Conservation (phyloP, 2,329 filamentous ascomycete species). For the Arachnomyces sp. region DNA sequence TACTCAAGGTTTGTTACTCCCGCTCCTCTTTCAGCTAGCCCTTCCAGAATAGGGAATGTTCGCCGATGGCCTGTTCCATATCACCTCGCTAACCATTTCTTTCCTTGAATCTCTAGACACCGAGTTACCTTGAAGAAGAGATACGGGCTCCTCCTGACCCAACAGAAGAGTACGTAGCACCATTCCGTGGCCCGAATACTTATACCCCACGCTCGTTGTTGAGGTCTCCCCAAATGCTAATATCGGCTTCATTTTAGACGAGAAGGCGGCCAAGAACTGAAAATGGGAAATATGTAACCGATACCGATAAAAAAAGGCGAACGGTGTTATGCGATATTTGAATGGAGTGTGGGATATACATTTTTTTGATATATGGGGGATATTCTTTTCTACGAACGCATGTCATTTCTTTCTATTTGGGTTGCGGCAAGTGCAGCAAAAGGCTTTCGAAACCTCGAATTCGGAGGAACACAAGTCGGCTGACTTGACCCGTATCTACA, state of each 20-base stretch:
- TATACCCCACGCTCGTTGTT: constrained; percentile 9
- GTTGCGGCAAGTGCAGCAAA: background rate
- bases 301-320: constrained; percentile 18
- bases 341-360: background rate
- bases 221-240: constrained; percentile 17
- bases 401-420: constrained; percentile 9
- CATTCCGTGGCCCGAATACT: too few relatives aligned
- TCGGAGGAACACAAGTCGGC: too few relatives aligned
- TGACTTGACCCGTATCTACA: too few relatives aligned
- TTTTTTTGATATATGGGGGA: background rate
- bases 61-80: too few relatives aligned
- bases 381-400: constrained; percentile 8
- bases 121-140: constrained; percentile 91
- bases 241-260: constrained; percentile 14
- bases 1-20: constrained; percentile 59
- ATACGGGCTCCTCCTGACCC: constrained; percentile 78
- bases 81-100: too few relatives aligned
- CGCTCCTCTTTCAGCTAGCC: background rate
- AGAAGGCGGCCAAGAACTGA: constrained; percentile 25
- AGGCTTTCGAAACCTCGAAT: too few relatives aligned
- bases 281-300: constrained; percentile 11
- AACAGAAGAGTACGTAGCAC: constrained; percentile 49
- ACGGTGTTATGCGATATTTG: constrained; percentile 27
- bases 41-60: too few relatives aligned
- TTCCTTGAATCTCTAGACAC: constrained; percentile 49